Base-by-base conservation (phyloP, 306 rosid genomes). In the Acacia crassicarpa region DNA sequence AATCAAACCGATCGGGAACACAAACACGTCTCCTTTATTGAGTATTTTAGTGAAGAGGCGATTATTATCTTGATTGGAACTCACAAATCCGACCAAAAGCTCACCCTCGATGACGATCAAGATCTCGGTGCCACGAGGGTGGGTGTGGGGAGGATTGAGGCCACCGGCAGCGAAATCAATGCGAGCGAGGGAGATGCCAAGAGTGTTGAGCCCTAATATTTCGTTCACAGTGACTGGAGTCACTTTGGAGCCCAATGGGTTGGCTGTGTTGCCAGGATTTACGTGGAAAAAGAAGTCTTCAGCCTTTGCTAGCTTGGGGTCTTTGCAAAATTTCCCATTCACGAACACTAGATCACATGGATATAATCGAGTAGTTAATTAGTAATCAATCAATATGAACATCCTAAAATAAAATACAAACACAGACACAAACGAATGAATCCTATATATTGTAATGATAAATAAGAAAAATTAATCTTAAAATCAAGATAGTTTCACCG, bases 91-190 rank as follows among this genome's bases (percentile, higher is more conserved):
- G 16, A 84, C 87, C 3, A 48, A 30, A 8, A 84, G 87, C 27
- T 75, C 76, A 1, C 87, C 87, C 71, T 84, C 87, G 9, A 84
- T 0, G 10, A 84, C 87, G 0, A 80, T 44, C 33, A 84, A 78
- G 35, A 84, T 61, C 75, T 84, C 87, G 1, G 84, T 76, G 1
- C 82, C 87, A 30, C 84, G 63, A 27, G 84, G 84, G 46, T 84
- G 87, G 2, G 76, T 84, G 76, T 84, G 87, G 1, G 81, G 87
- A 70, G 87, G 87, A 38, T 84, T 84, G 48, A 84, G 61, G 53
- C 87, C 87, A 2, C 22, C 65, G 0, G 70, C 79, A 4, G 87
- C 87, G 32, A 80, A 84, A 76, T 84, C 84, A 1, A 84, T 41
- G 6, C 87, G 87, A 15, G 76, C 87, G 13, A 84, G 77, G 0